These are phyloP conservation scores for Suillus subluteus DNA, from an alignment of 768 basidiomycete species.

Conservation along the genomic window DNA sequence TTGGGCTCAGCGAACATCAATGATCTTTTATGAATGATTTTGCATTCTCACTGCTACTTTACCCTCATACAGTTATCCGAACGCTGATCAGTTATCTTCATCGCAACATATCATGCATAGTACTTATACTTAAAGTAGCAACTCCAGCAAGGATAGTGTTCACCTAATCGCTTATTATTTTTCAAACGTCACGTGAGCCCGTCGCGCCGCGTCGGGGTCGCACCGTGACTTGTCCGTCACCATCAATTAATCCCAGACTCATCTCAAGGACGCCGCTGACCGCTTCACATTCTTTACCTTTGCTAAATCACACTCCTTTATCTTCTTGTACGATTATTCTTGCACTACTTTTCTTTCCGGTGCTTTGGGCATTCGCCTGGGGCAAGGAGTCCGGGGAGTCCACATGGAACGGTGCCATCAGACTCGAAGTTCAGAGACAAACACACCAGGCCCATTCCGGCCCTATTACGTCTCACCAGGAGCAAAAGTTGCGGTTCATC, in stretches of 20 bases:
- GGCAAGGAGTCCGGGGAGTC: constrained; percentile 39
- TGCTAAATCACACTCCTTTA: not conserved
- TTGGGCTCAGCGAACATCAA: constrained; percentile 4
- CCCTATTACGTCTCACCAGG: constrained; percentile 79
- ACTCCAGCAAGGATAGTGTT: constrained; percentile 5
- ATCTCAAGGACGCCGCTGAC: not conserved
- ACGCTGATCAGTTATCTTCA: constrained; percentile 28
- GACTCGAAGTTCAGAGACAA: constrained; percentile 47
- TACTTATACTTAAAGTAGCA: constrained; percentile 39
- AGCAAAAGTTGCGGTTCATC: constrained; percentile 71
- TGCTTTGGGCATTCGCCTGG: constrained; percentile 12
- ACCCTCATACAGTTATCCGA: constrained; percentile 22
- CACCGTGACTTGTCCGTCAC: not conserved
- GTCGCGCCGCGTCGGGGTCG: constrained; percentile 5
- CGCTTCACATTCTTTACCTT: not conserved
- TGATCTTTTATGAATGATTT: constrained; percentile 1
- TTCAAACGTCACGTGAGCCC: too few relatives aligned
- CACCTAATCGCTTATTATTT: too few relatives aligned
- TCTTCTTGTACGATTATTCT: constrained; percentile 2
- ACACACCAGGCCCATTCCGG: constrained; percentile 50
- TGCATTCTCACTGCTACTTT: constrained; percentile 2
- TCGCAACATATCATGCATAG: constrained; percentile 36
- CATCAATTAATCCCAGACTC: too few relatives aligned
- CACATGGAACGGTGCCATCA: constrained; percentile 66
- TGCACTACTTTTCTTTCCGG: constrained; percentile 13